Percentiles rank a stretch among this genome's conserved stretches.
phyloP scores from a whole-genome alignment of 768 basidiomycete genomes.

The Leccinum uliginosum region DNA sequence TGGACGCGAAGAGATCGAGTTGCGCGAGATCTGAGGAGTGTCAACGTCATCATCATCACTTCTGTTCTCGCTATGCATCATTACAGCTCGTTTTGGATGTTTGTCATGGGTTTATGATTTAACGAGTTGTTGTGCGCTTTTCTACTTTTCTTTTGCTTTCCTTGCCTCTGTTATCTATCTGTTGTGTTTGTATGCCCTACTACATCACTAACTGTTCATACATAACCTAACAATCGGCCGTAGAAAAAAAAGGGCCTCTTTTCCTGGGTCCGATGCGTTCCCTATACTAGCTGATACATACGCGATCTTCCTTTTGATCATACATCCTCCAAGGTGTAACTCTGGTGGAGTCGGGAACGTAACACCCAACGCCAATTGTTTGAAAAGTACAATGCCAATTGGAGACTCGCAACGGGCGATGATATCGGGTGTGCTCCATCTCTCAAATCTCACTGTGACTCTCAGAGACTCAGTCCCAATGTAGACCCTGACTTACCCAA shows the following conservation, averaged over 20 bases:
- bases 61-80: not conserved
- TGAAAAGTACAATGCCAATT: too few species aligned
- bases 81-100: not conserved
- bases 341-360: too few species aligned
- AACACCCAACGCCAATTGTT: too few species aligned
- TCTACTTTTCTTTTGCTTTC: not conserved
- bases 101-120: not conserved
- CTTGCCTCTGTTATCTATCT: not conserved
- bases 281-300: not conserved
- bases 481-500: too few species aligned
- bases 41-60: not conserved
- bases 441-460: too few species aligned
- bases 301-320: not conserved
- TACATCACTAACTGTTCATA: not conserved
- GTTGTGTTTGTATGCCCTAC: not conserved
- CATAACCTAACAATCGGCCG: not conserved
- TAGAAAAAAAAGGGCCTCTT: not conserved
- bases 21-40: not conserved
- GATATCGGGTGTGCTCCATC: too few species aligned
- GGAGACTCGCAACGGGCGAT: not conserved
- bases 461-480: too few species aligned
- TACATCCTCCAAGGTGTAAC: too few species aligned
- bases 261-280: not conserved
- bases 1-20: slow-evolving; percentile 45
- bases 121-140: not conserved